Evolutionary conservation across 2,329 filamentous ascomycete genomes (phyloP).

Genomic region (Cytospora piceicola): DNA sequence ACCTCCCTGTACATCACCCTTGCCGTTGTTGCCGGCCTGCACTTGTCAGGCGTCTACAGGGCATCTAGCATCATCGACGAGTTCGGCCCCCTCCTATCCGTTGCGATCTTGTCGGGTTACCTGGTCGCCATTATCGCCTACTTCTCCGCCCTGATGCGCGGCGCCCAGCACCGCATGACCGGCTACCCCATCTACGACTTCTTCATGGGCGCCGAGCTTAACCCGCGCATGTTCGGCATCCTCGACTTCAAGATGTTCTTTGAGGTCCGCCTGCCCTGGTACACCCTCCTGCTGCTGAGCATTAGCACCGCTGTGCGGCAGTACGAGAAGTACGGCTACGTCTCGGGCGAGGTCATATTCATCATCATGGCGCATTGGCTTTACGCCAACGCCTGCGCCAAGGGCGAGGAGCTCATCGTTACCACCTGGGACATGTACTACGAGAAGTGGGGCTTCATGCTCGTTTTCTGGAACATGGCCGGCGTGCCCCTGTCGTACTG

Average conservation of each 20-base stretch:
- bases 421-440: slow-evolving; percentile 89
- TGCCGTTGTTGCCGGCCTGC: slow-evolving; percentile 68
- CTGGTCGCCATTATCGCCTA: slow-evolving; percentile 83
- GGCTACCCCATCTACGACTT: slow-evolving; percentile 82
- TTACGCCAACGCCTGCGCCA: slow-evolving; percentile 81
- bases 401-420: slow-evolving; percentile 81
- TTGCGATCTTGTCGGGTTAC: slow-evolving; percentile 90
- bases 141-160: slow-evolving; percentile 78
- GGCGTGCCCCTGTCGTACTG: slow-evolving; percentile 82
- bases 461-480: slow-evolving; percentile 87
- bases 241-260: slow-evolving; percentile 95
- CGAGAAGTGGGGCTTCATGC: slow-evolving; percentile 88
- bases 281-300: slow-evolving; percentile 73
- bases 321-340: slow-evolving; percentile 76
- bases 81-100: slow-evolving; percentile 90
- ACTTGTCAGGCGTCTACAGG: slow-evolving; percentile 83
- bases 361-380: slow-evolving; percentile 79
- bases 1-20: slow-evolving; percentile 88
- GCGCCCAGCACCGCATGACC: slow-evolving; percentile 90
- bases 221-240: slow-evolving; percentile 82
- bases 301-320: slow-evolving; percentile 73
- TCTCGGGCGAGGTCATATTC: slow-evolving; percentile 74
- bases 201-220: slow-evolving; percentile 88
- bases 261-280: slow-evolving; percentile 86
- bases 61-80: slow-evolving; percentile 93